phyloP scores from a whole-genome alignment of 768 basidiomycete genomes.

The Tulasnella sp. region DNA sequence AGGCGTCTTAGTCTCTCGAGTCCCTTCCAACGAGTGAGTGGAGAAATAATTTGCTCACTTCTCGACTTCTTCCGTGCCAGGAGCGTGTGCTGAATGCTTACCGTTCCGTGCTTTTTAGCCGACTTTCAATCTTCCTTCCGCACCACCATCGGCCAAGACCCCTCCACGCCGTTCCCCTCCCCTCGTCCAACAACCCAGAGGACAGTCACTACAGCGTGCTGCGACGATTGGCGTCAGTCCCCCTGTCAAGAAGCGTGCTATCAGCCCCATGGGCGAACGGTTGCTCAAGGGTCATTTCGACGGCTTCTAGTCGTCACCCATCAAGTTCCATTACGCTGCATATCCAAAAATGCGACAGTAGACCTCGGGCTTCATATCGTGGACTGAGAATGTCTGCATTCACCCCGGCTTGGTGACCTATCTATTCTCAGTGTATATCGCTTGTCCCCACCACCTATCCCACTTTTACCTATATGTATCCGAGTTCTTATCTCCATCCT shows the following conservation, averaged over 20 bases:
- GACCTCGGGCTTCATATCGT: too few relatives aligned
- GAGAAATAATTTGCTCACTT: not conserved
- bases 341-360: too few relatives aligned
- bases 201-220: not conserved
- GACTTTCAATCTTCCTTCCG: not conserved
- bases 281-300: constrained; percentile 88
- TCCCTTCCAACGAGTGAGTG: constrained; percentile 14
- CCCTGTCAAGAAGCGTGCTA: constrained; percentile 15
- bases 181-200: not conserved
- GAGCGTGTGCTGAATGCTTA: not conserved
- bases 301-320: constrained; percentile 45
- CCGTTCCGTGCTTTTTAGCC: not conserved
- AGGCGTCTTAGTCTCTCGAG: constrained; percentile 11
- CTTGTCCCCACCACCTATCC: too few relatives aligned
- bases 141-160: constrained; percentile 8
- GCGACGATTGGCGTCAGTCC: not conserved
- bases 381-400: too few relatives aligned
- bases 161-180: not conserved
- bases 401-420: too few relatives aligned
- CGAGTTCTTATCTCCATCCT: too few relatives aligned
- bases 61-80: not conserved
- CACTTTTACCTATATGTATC: too few relatives aligned
- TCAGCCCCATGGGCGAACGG: constrained; percentile 50
- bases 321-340: too few relatives aligned
- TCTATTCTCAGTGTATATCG: too few relatives aligned